Conservation (phyloP, 1,284 basidiomycete species). For the Heterobasidion occidentale region DNA sequence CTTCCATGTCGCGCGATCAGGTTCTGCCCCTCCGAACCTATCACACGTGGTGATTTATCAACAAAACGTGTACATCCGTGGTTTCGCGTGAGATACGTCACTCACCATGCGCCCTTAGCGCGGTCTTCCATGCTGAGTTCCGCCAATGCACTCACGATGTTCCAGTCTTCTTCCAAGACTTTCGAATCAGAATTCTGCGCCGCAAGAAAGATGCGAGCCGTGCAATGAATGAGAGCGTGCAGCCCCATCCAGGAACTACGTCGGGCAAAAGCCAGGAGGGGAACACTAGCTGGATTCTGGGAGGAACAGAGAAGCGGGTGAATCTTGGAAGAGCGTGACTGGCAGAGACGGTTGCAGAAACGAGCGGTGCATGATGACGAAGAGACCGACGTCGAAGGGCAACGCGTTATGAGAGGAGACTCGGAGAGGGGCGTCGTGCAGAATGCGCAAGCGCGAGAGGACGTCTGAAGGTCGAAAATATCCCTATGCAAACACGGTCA, state of each 20-base stretch:
- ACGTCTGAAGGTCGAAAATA: constrained; percentile 55
- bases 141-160: constrained; percentile 44
- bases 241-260: constrained; percentile 64
- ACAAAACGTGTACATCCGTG: background rate
- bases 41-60: background rate
- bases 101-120: constrained; percentile 43
- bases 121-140: constrained; percentile 62
- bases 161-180: constrained; percentile 38
- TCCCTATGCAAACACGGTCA: constrained; percentile 37
- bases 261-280: constrained; percentile 55
- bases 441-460: constrained; percentile 50
- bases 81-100: constrained; percentile 9
- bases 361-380: constrained; percentile 46
- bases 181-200: constrained; percentile 38
- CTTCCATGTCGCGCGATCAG: constrained; percentile 56
- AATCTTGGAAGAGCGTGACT: constrained; percentile 47
- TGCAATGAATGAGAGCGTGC: constrained; percentile 62
- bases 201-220: constrained; percentile 56
- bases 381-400: constrained; percentile 36
- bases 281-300: constrained; percentile 60
- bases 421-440: constrained; percentile 57
- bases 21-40: constrained; percentile 32
- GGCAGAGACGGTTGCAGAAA: constrained; percentile 79
- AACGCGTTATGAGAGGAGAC: constrained; percentile 42
- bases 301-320: constrained; percentile 72